Evolutionary conservation across 768 basidiomycete species (phyloP), one percentile per base, ranked within the genome.

Genomic region (Mycena epipterygia): DNA sequence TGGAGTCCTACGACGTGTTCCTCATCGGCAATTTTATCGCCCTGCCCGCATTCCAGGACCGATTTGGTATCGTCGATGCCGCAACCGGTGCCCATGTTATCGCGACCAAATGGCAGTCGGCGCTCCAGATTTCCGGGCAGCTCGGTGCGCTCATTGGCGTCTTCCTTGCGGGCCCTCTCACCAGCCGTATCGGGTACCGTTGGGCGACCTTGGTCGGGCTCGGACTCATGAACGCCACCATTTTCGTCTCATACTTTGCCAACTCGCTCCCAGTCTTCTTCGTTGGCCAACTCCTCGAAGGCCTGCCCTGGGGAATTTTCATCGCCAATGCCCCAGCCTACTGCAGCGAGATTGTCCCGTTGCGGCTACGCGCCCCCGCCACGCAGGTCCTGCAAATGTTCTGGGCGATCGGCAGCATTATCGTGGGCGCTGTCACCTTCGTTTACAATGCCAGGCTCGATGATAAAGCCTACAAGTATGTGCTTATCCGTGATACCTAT

Each of bases 351-450:
- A 73, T 73, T 8, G 72, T 73, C 49, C 72, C 72, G 23, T 17
- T 73, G 59, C 72, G 68, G 27, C 59, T 73, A 30, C 72, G 72
- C 19, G 72, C 72, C 1, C 72, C 72, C 19, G 67, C 67, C 17
- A 73, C 72, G 61, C 72, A 73, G 64, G 35, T 73, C 44, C 68
- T 73, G n/a, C 72, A 73, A 42, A 73, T 73, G 72, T 73, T 73
- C 72, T 73, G 72, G 72, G 72, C 72, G 16, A 33, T 73, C 35
- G 72, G 72, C 2, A 61, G 58, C 21, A 73, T 73, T 64, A 73
- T 73, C 56, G 72, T 73, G 59, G 72, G 72, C 17, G 72, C 68
- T 11, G 72, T 73, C 68, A 70, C 72, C 53, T 73, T 57, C 56
- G 72, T 73, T 21, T 73, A 73, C 25, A 69, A 73, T 60, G 8